Conservation (phyloP, 2,329 filamentous ascomycete species). For the Botrytis paeoniae region DNA sequence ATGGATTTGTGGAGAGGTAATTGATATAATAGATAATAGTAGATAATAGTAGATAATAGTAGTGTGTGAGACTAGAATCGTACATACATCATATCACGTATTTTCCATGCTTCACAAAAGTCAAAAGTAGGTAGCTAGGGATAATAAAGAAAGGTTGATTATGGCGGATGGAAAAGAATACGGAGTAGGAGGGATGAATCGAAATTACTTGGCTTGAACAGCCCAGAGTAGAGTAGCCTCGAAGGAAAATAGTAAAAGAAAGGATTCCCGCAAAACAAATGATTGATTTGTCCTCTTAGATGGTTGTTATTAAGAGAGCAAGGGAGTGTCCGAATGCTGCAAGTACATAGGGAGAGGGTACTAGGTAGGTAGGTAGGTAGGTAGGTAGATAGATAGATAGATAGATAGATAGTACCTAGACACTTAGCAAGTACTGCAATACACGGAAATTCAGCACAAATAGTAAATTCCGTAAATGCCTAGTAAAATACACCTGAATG, state of each 20-base stretch:
- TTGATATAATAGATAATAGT: not conserved
- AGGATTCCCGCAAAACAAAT: not conserved
- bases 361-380: too few species aligned
- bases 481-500: not conserved
- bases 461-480: not conserved
- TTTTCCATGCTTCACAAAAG: not conserved
- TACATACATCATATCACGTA: not conserved
- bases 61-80: not conserved
- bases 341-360: not conserved
- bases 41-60: not conserved
- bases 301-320: not conserved
- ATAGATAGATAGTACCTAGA: not conserved
- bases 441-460: not conserved
- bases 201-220: not conserved
- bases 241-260: not conserved
- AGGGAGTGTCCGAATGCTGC: not conserved
- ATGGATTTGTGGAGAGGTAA: not conserved
- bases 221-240: not conserved
- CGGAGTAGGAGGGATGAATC: not conserved
- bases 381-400: not conserved
- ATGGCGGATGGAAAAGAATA: not conserved
- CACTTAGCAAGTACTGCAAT: not conserved
- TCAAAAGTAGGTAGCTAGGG: not conserved
- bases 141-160: not conserved
- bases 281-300: not conserved